These are phyloP conservation scores for Diplocarpon mali DNA, from an alignment of 2,329 filamentous ascomycete genomes.

Conservation along the genomic window DNA sequence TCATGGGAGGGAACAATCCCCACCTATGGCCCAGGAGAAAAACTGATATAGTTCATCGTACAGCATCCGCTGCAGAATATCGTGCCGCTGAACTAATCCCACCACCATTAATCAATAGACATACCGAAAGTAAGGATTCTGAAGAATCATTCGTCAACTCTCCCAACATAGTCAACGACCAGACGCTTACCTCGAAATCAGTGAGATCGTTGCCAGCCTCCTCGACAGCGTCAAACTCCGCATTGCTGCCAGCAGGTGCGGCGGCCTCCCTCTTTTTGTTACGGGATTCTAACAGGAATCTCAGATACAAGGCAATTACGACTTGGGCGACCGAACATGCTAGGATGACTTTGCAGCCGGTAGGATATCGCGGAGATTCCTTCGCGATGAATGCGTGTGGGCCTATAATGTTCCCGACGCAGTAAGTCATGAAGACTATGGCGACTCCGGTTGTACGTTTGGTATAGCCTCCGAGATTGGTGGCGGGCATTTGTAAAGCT, in stretches of 20 bases:
- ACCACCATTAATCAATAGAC: neutral
- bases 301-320: conserved; percentile 28
- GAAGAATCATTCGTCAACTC: neutral
- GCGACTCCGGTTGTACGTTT: conserved; percentile 36
- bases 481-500: conserved; percentile 40
- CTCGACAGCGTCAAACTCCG: conserved; percentile 13
- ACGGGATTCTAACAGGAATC: conserved; percentile 28
- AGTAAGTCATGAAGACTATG: conserved; percentile 28
- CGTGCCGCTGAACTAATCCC: no score
- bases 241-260: conserved; percentile 1
- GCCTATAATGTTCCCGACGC: conserved; percentile 8
- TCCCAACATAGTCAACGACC: neutral
- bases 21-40: no score
- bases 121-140: conserved; percentile 9
- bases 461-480: conserved; percentile 32
- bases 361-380: conserved; percentile 37
- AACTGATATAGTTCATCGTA: no score
- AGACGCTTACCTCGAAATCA: conserved; percentile 29
- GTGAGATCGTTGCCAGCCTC: conserved; percentile 29
- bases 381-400: conserved; percentile 46
- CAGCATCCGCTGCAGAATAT: no score
- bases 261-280: conserved; percentile 30
- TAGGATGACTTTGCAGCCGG: conserved; percentile 40
- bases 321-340: conserved; percentile 34
- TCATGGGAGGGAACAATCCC: no score